Conservation (phyloP, 495 filamentous ascomycete species). For the Chaetomidium leptoderma region DNA sequence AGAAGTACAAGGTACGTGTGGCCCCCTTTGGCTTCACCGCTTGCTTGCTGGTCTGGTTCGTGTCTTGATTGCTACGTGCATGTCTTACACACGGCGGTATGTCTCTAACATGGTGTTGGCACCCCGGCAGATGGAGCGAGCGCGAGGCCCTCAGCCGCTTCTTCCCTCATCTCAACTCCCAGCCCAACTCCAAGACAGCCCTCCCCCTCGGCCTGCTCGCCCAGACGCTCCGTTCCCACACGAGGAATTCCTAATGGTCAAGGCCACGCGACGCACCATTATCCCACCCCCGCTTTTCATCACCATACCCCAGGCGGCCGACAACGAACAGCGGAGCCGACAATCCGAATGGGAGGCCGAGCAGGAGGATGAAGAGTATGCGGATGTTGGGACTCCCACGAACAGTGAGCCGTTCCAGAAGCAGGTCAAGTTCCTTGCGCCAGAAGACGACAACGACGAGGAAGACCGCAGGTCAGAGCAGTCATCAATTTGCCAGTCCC, state of each 20-base stretch:
- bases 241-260: conserved; percentile 39
- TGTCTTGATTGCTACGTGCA: conserved; percentile 20
- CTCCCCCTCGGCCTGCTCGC: conserved; percentile 23
- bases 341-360: conserved; percentile 3
- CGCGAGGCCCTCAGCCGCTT: conserved; percentile 18
- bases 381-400: conserved; percentile 14
- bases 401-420: conserved; percentile 29
- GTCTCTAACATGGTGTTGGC: conserved; percentile 27
- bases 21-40: conserved; percentile 7
- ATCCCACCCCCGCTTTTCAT: conserved; percentile 40
- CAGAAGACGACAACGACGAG: conserved; percentile 34
- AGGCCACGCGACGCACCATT: conserved; percentile 38
- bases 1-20: conserved; percentile 49
- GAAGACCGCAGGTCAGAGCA: conserved; percentile 42
- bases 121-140: conserved; percentile 24
- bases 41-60: conserved; percentile 12
- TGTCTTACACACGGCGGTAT: conserved; percentile 24
- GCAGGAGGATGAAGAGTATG: neutral
- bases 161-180: conserved; percentile 19
- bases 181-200: conserved; percentile 13
- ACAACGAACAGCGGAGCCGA: conserved; percentile 2
- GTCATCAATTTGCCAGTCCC: conserved; percentile 54
- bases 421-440: conserved; percentile 41
- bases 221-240: conserved; percentile 25
- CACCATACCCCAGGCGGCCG: conserved; percentile 36